These are phyloP conservation scores for Rhodofomes roseus DNA, from an alignment of 1,284 basidiomycete species.

Conservation along the genomic window DNA sequence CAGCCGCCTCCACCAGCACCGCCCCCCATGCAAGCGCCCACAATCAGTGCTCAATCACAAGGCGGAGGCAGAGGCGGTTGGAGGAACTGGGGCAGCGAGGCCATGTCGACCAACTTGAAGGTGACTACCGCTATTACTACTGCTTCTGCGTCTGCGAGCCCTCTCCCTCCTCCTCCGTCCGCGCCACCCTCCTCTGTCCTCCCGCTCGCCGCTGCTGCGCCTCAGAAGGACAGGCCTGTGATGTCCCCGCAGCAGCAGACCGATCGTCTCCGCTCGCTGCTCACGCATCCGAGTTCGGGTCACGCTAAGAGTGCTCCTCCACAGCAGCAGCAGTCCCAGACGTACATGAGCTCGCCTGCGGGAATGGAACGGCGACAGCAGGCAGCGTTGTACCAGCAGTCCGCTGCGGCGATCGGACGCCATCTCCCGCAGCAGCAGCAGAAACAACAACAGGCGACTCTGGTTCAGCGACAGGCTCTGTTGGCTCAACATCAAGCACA, in stretches of 20 bases:
- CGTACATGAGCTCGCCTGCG: background rate
- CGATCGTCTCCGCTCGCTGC: constrained; percentile 38
- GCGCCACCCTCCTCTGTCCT: background rate
- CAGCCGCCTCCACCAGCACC: constrained; percentile 6
- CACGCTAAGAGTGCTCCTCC: constrained; percentile 5
- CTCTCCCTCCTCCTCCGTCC: background rate
- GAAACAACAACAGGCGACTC: background rate
- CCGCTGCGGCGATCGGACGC: background rate
- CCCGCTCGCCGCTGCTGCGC: constrained; percentile 9
- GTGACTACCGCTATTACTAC: constrained; percentile 4
- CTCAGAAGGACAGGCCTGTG: constrained; percentile 31
- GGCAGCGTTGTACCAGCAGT: constrained; percentile 2
- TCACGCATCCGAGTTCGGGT: constrained; percentile 29
- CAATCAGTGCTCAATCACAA: background rate
- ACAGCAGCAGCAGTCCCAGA: constrained; percentile 1
- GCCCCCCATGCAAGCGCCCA: constrained; percentile 1
- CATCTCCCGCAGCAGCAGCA: background rate
- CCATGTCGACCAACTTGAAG: background rate
- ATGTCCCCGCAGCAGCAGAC: constrained; percentile 41
- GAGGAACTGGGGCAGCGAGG: constrained; percentile 9
- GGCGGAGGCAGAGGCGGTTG: background rate
- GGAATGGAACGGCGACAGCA: background rate
- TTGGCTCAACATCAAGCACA: background rate
- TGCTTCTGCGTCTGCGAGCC: background rate
- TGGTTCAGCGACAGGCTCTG: background rate